A percentile compares a stretch with the other conserved stretches of the same genome.
Conservation (phyloP, 257 asterid species). For the Ocimum tenuiflorum region DNA sequence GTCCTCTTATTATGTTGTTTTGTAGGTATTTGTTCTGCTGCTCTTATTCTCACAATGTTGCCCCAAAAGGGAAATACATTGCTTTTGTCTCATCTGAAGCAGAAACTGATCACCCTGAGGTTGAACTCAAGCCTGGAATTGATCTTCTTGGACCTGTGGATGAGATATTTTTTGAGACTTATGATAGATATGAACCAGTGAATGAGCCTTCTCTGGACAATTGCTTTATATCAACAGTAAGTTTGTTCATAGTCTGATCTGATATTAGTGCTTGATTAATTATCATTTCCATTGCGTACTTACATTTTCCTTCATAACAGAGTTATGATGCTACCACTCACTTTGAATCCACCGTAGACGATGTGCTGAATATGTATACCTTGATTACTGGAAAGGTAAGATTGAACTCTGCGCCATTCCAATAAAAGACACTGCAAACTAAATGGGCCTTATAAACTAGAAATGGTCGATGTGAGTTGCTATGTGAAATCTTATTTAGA, state of each 20-base stretch:
- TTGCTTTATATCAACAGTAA: slow-evolving; percentile 83
- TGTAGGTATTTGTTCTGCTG: slow-evolving; percentile 90
- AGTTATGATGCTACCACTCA: slow-evolving; percentile 66
- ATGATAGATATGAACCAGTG: slow-evolving; percentile 81
- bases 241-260: slow-evolving; percentile 25
- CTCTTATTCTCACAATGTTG: slow-evolving; percentile 95
- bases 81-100: slow-evolving; percentile 96
- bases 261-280: neutral
- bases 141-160: slow-evolving; percentile 96
- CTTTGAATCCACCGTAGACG: slow-evolving; percentile 58
- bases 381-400: slow-evolving; percentile 62
- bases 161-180: slow-evolving; percentile 83
- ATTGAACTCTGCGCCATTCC: neutral
- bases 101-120: slow-evolving; percentile 88
- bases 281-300: slow-evolving; percentile 13
- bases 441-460: neutral
- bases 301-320: slow-evolving; percentile 26
- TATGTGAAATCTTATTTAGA: neutral
- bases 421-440: neutral
- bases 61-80: slow-evolving; percentile 90
- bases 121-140: slow-evolving; percentile 77
- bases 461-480: no score
- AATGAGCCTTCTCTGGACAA: slow-evolving; percentile 80
- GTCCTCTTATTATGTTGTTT: slow-evolving; percentile 6
- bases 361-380: slow-evolving; percentile 59